Evolutionary conservation across 805 yeast species (phyloP), one percentile per base, ranked within the genome.

Genomic region (Candida pini): DNA sequence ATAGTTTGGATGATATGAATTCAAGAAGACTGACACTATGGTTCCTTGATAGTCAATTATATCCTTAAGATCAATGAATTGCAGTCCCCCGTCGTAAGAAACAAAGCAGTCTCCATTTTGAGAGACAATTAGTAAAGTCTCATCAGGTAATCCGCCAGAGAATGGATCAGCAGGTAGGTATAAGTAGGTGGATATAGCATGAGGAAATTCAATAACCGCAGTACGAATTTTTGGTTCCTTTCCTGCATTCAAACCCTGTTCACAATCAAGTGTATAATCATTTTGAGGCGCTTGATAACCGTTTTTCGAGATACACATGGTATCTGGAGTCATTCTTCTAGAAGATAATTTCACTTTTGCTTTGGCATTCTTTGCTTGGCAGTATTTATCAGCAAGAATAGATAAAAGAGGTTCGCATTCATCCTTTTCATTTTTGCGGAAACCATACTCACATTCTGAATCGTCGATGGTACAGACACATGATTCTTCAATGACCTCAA

Each of bases 381-480:
- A 60, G 28, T 41, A 49, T 16, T 46, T 39, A 2, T 38, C 21
- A 3, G 43, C 43, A 17, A 52, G 29, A 27, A 44, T 16, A 21
- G 37, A 13, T 26, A 43, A 9, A 12, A 51, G 31, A 3, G 63
- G 62, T 26, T 66, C 68, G 63, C 95, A 85, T 2, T 56, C 53
- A 2, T 71, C 72, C 13, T 58, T 47, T 16, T 45, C 60, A 7
- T 49, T 45, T 26, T 42, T 38, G 6, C 25, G 30, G 44, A 71
- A 76, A 15, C 79, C 81, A 29, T 58, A 64, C 2, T 71, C 67
- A 59, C 96, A 86, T 50, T 85, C 94, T 41, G 71, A 78, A 53
- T 87, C 95, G 5, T 49, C 45, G n/a, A 62, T 68, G 0, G 74
- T 58, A 62, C 96, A 86, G 7, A 63, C 60, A 56, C 95, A 86